Evolutionary conservation across 2,329 filamentous ascomycete genomes (phyloP), one percentile per base, ranked within the genome.

Genomic region (Arthrobotrys musiformis): DNA sequence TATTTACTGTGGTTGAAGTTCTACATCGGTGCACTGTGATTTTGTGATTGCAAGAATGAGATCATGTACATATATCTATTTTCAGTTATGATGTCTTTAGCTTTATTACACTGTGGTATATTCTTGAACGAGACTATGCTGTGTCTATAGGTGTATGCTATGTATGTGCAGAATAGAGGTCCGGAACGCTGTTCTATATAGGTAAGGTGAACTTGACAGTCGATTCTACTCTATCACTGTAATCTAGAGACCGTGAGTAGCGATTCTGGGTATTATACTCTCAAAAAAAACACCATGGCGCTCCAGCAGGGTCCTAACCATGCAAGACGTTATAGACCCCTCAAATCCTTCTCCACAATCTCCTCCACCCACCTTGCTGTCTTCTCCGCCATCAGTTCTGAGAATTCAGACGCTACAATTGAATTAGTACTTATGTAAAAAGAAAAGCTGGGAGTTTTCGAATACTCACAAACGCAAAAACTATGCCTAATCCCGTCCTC

Each of bases 401-500:
- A 87, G 58, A 87, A 84, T 35, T 84, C 85, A 86, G 61, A n/a
- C 19, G 56, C 66, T 17, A 28, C 28, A 33, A 2, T 13, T 28
- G n/a, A 19, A 37, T 35, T 48, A 22, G 42, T 44, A 40, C 13
- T 6, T 5, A 28, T 17, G 7, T 4, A 26, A 26, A 26, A 48
- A 35, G 19, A 17, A 8, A 61, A 4, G 19, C 15, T 11, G 26
- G 4, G 22, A 63, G 33, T 11, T 2, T 17, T 17, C 24, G 8
- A 30, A 35, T 17, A 84, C 86, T 83, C 79, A 87, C 86, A 82
- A 42, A 87, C 85, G 80, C 89, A 90, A 82, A 91, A 91, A 0
- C 87, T 88, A 82, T 91, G 89, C 8, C 86, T 87, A 11, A 90
- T 82, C 8, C 85, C 83, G 0, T 85, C 85, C 77, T 88, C 85